These are phyloP conservation scores for Saccharomycopsis sp. DNA, from an alignment of 805 yeast genomes.

Conservation along the genomic window DNA sequence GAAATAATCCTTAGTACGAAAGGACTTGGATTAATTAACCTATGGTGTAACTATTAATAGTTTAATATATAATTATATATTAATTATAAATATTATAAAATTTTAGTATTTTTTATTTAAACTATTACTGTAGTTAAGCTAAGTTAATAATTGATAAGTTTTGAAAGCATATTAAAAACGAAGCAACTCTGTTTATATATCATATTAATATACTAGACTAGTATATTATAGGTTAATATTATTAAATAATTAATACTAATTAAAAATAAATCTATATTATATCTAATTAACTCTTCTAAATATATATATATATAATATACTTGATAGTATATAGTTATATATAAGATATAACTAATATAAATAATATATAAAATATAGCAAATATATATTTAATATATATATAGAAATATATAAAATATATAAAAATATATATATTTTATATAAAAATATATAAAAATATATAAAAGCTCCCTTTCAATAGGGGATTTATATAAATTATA, in stretches of 20 bases:
- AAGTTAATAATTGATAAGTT: conserved; percentile 19
- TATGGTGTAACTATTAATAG: conserved; percentile 18
- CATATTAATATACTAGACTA: conserved; percentile 16
- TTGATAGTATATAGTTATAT: neutral
- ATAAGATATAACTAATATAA: neutral
- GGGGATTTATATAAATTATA: too few species aligned
- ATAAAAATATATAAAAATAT: neutral
- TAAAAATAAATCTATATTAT: neutral
- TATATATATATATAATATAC: neutral
- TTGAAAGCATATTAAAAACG: conserved; percentile 21
- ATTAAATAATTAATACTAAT: conserved; percentile 14
- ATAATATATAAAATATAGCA: neutral
- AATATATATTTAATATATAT: too few species aligned
- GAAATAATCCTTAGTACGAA: conserved; percentile 19
- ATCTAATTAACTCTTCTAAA: neutral
- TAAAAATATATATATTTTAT: neutral
- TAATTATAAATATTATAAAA: too few species aligned
- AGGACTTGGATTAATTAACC: conserved; percentile 19
- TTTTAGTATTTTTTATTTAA: conserved; percentile 12
- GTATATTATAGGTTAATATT: conserved; percentile 15
- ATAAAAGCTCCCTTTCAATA: neutral
- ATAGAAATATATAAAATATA: neutral
- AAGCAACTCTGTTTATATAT: conserved; percentile 15
- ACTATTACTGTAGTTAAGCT: conserved; percentile 17
- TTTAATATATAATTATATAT: too few species aligned